A percentile compares a stretch with the other conserved stretches of the same genome.
Evolutionary conservation across 129 eudicot genomes (phyloP).

Genomic region (Centaurea solstitialis): DNA sequence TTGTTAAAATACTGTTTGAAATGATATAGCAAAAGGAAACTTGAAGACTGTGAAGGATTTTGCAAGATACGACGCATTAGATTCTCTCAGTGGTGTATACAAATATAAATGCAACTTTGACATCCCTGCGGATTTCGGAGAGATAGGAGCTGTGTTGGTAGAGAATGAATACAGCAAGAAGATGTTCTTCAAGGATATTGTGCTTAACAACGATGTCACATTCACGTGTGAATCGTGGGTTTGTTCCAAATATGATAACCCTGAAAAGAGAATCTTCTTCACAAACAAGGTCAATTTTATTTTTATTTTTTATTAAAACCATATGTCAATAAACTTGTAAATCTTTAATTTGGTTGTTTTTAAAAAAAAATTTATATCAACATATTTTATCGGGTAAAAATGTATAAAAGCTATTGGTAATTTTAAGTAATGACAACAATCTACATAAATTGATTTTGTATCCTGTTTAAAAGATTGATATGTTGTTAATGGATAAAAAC

Average conservation of each 20-base stretch:
- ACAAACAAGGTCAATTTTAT: conserved; percentile 44
- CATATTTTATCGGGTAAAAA: not conserved
- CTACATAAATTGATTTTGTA: too few species aligned
- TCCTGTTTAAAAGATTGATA: too few species aligned
- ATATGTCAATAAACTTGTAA: too few species aligned
- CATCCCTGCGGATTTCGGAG: conserved; percentile 51
- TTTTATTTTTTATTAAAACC: not conserved
- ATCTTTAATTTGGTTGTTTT: not conserved
- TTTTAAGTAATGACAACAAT: too few species aligned
- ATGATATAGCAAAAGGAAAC: conserved; percentile 5
- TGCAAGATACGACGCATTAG: conserved; percentile 4
- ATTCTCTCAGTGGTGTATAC: not conserved
- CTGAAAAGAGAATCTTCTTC: conserved; percentile 58
- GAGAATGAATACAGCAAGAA: conserved; percentile 65
- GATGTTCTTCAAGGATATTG: conserved; percentile 46
- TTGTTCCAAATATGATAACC: conserved; percentile 43
- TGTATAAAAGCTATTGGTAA: too few species aligned
- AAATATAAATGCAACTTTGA: conserved; percentile 19
- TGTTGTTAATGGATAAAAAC: not conserved
- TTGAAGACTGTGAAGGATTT: conserved; percentile 4
- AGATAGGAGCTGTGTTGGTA: conserved; percentile 56
- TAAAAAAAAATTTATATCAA: not conserved
- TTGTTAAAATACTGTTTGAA: not conserved
- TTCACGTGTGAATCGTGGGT: conserved; percentile 63
- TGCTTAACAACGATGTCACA: conserved; percentile 20